These are phyloP conservation scores for Pugionium cornutum DNA, from an alignment of 345 rosid species.

Conservation along the genomic window DNA sequence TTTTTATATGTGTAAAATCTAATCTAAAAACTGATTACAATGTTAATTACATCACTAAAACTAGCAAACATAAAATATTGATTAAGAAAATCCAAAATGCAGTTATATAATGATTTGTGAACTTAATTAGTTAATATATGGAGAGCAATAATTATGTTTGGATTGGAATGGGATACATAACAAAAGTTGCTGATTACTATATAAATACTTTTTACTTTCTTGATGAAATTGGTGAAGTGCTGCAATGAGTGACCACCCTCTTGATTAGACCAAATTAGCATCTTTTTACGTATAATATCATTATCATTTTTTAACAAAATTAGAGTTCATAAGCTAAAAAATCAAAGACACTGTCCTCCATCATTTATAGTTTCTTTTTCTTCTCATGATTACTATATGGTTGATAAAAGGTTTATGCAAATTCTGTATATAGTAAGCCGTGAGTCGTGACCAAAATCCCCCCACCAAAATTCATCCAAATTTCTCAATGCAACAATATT, in stretches of 20 bases:
- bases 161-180: conserved; percentile 34
- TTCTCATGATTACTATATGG: conserved; percentile 4
- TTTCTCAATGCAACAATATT: too few relatives aligned
- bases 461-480: too few relatives aligned
- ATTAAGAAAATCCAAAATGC: too few relatives aligned
- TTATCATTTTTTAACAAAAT: conserved; percentile 31
- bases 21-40: too few relatives aligned
- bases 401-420: background rate
- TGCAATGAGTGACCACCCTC: conserved; percentile 29
- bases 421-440: background rate
- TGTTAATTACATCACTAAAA: too few relatives aligned
- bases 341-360: background rate
- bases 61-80: too few relatives aligned
- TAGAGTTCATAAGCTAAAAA: conserved; percentile 1
- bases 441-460: too few relatives aligned
- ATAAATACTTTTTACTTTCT: conserved; percentile 8
- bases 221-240: conserved; percentile 27
- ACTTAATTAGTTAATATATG: conserved; percentile 33
- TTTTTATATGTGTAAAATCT: too few relatives aligned
- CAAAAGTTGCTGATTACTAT: conserved; percentile 28
- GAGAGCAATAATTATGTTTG: conserved; percentile 35
- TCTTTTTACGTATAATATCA: conserved; percentile 33
- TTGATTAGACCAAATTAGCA: conserved; percentile 38
- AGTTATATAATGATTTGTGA: conserved; percentile 12
- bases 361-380: background rate